Base-by-base conservation (phyloP, 768 basidiomycete genomes). In the Mycena latifolia region DNA sequence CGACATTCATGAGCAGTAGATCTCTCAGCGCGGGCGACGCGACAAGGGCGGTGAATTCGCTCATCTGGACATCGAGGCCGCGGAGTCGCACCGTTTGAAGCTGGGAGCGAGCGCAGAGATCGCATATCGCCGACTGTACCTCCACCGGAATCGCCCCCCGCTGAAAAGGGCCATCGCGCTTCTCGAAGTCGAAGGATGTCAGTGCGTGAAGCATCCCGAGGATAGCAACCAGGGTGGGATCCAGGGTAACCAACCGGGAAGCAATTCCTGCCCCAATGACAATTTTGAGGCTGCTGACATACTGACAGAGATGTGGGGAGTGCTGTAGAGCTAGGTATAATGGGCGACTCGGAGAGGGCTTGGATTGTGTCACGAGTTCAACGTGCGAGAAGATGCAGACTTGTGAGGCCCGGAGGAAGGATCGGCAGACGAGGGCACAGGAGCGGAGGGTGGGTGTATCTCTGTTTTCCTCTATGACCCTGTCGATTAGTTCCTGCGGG, bases 401-500 rank as follows among this genome's bases (percentile, higher is more conserved):
- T 35, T 50, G 57, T 15, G 57, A 37, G 22, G 25, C 20, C 22
- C 5, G 5, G 3, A 35, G 25, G 22, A 59, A 50, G 10, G 35
- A 25, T 11, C 47, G 35, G 27, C 57, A 59, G 25, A 50, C 57
- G 5, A 59, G 47, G 5, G 57, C 46, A 24, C 35, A 59, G 27
- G 57, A 59, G 7, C 35, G 33, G 22, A 59, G 57, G 28, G 57
- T 59, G 10, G 24, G 3, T 7, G 1, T 15, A 15, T 48, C 35
- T 2, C 11, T 12, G 2, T 50, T 48, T 39, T 50, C 47, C 15
- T 17, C 28, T 20, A 59, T 50, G 3, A 59, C n/a, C 25, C n/a
- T 17, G 27, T 59, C 57, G 35, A 59, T 39, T 18, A 59, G 57
- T 39, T 59, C 57, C 47, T 33, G 57, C 3, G 57, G 57, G 11